Evolutionary conservation across 2,329 filamentous ascomycete species (phyloP).

Genomic region (Aspergillus caelatus): DNA sequence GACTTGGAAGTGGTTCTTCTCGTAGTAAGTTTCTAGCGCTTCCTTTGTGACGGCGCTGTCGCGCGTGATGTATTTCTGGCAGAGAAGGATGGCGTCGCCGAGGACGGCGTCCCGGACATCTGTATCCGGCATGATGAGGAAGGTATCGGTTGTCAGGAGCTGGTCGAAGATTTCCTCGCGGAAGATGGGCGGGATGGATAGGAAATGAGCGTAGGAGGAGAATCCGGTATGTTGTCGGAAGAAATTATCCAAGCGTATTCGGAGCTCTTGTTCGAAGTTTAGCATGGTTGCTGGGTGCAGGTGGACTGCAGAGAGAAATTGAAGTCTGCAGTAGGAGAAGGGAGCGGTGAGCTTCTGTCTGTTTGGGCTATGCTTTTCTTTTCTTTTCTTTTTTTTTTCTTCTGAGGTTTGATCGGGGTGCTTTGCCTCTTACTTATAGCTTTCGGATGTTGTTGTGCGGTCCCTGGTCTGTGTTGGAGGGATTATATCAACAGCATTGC

Average conservation of each 20-base stretch:
- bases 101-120: neutral
- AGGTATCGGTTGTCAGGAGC: neutral
- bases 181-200: neutral
- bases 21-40: neutral
- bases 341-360: neutral
- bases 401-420: neutral
- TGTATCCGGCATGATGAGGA: neutral
- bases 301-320: neutral
- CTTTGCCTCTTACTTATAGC: neutral
- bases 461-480: neutral
- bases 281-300: neutral
- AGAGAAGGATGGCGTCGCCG: neutral
- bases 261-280: neutral
- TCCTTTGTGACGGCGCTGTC: neutral
- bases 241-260: neutral
- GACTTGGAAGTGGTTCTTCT: neutral
- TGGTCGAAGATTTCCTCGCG: slow-evolving; percentile 2
- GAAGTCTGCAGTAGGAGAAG: neutral
- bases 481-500: neutral
- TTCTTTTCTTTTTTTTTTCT: neutral
- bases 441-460: neutral
- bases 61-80: neutral
- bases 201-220: slow-evolving; percentile 1
- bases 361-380: neutral
- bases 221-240: neutral